Evolutionary conservation across 768 basidiomycete species (phyloP).

Genomic region (Macrolepiota fuliginosa): DNA sequence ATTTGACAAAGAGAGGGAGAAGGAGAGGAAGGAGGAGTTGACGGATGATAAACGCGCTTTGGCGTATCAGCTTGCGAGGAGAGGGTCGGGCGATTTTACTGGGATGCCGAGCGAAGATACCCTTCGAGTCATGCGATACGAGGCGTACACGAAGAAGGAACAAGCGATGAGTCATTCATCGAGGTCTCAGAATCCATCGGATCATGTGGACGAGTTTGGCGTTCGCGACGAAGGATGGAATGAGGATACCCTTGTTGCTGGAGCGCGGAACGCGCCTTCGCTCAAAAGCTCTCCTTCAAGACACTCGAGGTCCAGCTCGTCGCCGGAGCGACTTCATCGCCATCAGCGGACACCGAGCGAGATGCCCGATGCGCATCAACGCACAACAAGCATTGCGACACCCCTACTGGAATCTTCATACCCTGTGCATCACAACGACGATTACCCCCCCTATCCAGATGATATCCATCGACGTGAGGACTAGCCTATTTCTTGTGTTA

Average conservation of each 20-base stretch:
- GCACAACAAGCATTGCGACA: conserved; percentile 4
- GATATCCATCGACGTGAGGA: not conserved
- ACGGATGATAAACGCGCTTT: conserved; percentile 19
- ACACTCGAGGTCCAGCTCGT: conserved; percentile 9
- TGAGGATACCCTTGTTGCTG: conserved; percentile 21
- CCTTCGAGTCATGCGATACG: conserved; percentile 36
- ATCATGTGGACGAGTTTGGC: conserved; percentile 16
- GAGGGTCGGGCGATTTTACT: conserved; percentile 22
- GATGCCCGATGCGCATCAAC: not conserved
- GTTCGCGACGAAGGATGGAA: conserved; percentile 9
- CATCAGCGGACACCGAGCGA: conserved; percentile 11
- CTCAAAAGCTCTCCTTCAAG: not conserved
- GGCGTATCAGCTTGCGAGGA: conserved; percentile 36
- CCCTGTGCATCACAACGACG: not conserved
- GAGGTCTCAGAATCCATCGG: not conserved
- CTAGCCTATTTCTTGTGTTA: not conserved
- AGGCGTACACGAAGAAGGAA: conserved; percentile 35
- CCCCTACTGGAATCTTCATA: not conserved
- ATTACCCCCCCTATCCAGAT: not conserved
- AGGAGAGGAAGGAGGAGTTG: conserved; percentile 14
- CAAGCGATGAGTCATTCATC: conserved; percentile 16
- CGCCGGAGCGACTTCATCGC: not conserved
- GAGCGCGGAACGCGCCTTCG: not conserved
- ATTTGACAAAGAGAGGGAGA: conserved; percentile 20
- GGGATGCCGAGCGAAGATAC: conserved; percentile 35